A percentile compares a stretch with the other conserved stretches of the same genome.
These are phyloP conservation scores for Globisporangium takayamanum DNA, from an alignment of 352 stramenopile species.

Conservation along the genomic window DNA sequence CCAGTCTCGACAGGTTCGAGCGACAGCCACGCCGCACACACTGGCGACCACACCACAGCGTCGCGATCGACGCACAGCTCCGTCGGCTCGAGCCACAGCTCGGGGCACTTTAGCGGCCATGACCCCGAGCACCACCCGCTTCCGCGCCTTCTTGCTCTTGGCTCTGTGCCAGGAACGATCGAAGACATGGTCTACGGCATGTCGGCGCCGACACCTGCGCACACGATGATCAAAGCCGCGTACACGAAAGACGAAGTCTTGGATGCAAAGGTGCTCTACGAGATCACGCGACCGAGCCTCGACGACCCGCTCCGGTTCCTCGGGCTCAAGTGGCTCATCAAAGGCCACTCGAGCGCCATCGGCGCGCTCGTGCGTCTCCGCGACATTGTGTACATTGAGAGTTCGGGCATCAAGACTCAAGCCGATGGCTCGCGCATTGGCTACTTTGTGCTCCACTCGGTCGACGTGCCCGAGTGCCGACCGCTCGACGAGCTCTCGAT, in stretches of 20 bases:
- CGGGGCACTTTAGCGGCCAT: constrained; percentile 1
- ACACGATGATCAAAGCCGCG: constrained; percentile 23
- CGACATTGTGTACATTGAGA: constrained; percentile 56
- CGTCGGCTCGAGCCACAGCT: neutral
- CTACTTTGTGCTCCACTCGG: constrained; percentile 59
- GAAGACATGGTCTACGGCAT: constrained; percentile 52
- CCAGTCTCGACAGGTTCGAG: neutral
- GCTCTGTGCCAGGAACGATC: constrained; percentile 30
- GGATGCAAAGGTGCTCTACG: constrained; percentile 33
- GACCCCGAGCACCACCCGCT: neutral
- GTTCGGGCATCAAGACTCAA: constrained; percentile 26
- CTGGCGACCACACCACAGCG: neutral
- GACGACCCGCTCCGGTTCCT: constrained; percentile 43
- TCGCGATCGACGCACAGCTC: neutral
- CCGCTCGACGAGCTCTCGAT: constrained; percentile 25
- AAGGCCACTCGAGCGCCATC: constrained; percentile 8
- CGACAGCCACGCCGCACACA: neutral
- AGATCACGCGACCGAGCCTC: constrained; percentile 21
- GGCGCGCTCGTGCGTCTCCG: constrained; percentile 27
- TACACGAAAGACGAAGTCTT: constrained; percentile 34
- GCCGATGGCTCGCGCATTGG: constrained; percentile 36
- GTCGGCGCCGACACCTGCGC: constrained; percentile 24
- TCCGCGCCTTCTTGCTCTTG: constrained; percentile 32
- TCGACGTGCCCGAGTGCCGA: constrained; percentile 30
- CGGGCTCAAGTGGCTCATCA: constrained; percentile 35